A percentile compares a stretch with the other conserved stretches of the same genome.
phyloP scores from a whole-genome alignment of 441 rosid species.

The Brassica balearica region DNA sequence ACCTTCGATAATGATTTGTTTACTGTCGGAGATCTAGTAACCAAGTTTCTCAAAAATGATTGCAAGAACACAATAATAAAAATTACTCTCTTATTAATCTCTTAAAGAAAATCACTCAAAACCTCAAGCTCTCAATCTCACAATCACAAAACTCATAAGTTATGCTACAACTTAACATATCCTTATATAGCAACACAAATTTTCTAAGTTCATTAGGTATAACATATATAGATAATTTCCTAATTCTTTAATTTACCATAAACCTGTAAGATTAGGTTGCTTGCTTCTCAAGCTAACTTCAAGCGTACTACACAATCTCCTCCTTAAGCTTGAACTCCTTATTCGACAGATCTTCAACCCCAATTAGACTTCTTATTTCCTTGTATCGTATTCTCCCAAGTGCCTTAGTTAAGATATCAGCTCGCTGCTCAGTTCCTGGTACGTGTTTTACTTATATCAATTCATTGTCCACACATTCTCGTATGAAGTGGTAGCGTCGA shows the following conservation, averaged over 20 bases:
- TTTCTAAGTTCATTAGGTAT: no score
- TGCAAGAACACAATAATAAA: no score
- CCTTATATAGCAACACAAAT: no score
- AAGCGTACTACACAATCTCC: neutral
- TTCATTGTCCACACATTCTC: neutral
- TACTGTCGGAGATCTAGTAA: neutral
- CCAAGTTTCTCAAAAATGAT: no score
- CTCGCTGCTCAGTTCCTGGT: neutral
- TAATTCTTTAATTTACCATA: no score
- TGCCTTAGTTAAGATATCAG: neutral
- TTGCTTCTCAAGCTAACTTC: neutral
- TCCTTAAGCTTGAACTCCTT: neutral
- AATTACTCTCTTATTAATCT: no score
- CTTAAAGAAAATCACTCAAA: no score
- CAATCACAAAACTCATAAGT: no score
- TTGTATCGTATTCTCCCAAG: neutral
- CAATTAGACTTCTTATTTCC: neutral
- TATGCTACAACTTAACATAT: no score
- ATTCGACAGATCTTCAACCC: neutral
- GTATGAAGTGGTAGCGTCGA: neutral
- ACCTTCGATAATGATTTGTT: neutral
- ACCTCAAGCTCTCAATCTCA: no score
- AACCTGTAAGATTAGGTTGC: neutral
- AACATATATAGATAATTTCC: no score
- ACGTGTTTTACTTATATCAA: neutral